A percentile compares a stretch with the other conserved stretches of the same genome.
These are phyloP conservation scores for Starmera dryadoides DNA, from an alignment of 805 yeast species.

Conservation along the genomic window DNA sequence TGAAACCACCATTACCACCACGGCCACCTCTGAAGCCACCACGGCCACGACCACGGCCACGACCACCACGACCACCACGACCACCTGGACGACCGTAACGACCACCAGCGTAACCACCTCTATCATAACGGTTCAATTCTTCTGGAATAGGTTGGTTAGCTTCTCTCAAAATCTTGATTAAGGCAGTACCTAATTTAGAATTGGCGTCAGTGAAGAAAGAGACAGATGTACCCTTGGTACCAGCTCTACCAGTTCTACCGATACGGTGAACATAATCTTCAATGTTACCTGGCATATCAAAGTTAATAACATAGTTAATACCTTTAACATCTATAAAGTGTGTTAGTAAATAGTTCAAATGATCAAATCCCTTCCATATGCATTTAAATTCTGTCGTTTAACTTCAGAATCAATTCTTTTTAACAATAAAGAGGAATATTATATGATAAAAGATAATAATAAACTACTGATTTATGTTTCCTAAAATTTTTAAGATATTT, in stretches of 20 bases:
- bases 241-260: constrained; percentile 97
- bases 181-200: constrained; percentile 82
- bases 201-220: constrained; percentile 89
- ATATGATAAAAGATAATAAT: neutral
- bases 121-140: constrained; percentile 68
- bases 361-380: too few relatives aligned
- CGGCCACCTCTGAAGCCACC: constrained; percentile 32
- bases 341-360: constrained; percentile 24
- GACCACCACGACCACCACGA: constrained; percentile 43
- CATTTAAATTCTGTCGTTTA: neutral
- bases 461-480: neutral
- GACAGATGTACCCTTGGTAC: constrained; percentile 90
- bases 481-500: neutral
- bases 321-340: constrained; percentile 84
- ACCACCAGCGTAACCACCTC: constrained; percentile 63
- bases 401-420: neutral
- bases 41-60: constrained; percentile 38
- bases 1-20: constrained; percentile 15
- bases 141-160: constrained; percentile 90
- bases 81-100: constrained; percentile 52
- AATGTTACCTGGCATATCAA: constrained; percentile 95
- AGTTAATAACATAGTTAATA: constrained; percentile 87
- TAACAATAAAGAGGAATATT: neutral
- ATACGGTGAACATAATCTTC: constrained; percentile 98
- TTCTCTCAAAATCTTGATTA: constrained; percentile 85